Conservation (phyloP, 495 filamentous ascomycete species). For the Tuber indicum region DNA sequence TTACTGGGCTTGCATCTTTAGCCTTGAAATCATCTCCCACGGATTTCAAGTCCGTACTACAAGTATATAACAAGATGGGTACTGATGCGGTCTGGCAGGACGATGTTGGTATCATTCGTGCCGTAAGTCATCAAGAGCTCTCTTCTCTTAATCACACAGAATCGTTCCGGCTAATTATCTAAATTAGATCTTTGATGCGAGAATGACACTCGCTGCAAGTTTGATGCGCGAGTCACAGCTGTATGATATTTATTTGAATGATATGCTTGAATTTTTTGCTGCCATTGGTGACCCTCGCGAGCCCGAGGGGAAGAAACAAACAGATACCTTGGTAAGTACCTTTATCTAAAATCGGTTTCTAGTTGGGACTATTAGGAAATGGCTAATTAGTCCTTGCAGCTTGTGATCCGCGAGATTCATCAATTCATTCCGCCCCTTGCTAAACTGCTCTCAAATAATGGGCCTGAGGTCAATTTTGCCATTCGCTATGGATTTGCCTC, state of each 20-base stretch:
- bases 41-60: constrained; percentile 78
- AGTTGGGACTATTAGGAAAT: constrained; percentile 50
- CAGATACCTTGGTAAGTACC: constrained; percentile 45
- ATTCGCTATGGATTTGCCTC: constrained; percentile 45
- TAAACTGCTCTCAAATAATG: constrained; percentile 51
- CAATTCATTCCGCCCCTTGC: constrained; percentile 78
- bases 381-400: constrained; percentile 63
- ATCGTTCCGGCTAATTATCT: not conserved
- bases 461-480: constrained; percentile 36
- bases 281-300: constrained; percentile 73
- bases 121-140: constrained; percentile 50
- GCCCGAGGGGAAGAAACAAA: constrained; percentile 39
- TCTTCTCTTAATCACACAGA: not conserved
- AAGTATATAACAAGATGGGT: constrained; percentile 67
- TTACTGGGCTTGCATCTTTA: constrained; percentile 71
- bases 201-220: constrained; percentile 64
- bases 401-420: constrained; percentile 75
- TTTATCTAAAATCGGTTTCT: constrained; percentile 12
- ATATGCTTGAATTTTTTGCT: constrained; percentile 80
- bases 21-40: constrained; percentile 63
- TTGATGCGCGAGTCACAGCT: constrained; percentile 61
- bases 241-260: constrained; percentile 68
- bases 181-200: constrained; percentile 62
- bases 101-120: constrained; percentile 53
- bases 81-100: constrained; percentile 64